Percentiles rank a stretch among this genome's conserved stretches.
Conservation (phyloP, 495 filamentous ascomycete species). For the Glutinoglossum americanum region DNA sequence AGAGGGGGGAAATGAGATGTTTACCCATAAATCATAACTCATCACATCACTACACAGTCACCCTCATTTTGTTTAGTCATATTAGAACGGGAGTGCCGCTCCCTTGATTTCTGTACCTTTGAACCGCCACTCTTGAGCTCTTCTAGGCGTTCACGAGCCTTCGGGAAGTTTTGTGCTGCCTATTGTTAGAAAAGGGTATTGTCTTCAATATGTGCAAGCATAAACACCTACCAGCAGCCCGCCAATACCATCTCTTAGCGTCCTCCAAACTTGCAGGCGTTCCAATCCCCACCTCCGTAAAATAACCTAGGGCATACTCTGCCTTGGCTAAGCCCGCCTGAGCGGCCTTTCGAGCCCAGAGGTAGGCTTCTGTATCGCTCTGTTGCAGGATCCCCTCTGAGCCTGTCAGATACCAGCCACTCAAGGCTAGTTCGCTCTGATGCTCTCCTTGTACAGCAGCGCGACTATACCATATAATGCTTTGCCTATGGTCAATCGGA, state of each 20-base stretch:
- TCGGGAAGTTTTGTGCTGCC: slow-evolving; percentile 81
- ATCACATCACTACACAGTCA: slow-evolving; percentile 68
- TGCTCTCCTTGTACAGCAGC: slow-evolving; percentile 90
- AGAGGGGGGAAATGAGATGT: not conserved
- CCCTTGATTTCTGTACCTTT: slow-evolving; percentile 45
- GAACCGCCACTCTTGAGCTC: slow-evolving; percentile 64
- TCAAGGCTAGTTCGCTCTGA: slow-evolving; percentile 76
- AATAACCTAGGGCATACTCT: slow-evolving; percentile 96
- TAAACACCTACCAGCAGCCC: slow-evolving; percentile 68
- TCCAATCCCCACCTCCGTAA: slow-evolving; percentile 91
- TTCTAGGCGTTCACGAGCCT: slow-evolving; percentile 76
- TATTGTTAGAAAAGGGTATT: not conserved
- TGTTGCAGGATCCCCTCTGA: slow-evolving; percentile 71
- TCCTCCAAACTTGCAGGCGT: slow-evolving; percentile 68
- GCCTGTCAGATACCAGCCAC: slow-evolving; percentile 92
- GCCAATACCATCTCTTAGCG: slow-evolving; percentile 95
- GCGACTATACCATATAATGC: slow-evolving; percentile 80
- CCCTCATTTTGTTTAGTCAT: slow-evolving; percentile 65
- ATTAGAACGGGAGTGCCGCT: slow-evolving; percentile 63
- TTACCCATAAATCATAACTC: not conserved
- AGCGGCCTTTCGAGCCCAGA: slow-evolving; percentile 91
- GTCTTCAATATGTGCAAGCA: not conserved
- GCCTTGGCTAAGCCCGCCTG: slow-evolving; percentile 69
- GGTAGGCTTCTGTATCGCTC: slow-evolving; percentile 87
- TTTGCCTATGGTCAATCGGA: slow-evolving; percentile 57